Evolutionary conservation across 176 grass and related monocot species (phyloP).

Genomic region (Eleusine coracana): DNA sequence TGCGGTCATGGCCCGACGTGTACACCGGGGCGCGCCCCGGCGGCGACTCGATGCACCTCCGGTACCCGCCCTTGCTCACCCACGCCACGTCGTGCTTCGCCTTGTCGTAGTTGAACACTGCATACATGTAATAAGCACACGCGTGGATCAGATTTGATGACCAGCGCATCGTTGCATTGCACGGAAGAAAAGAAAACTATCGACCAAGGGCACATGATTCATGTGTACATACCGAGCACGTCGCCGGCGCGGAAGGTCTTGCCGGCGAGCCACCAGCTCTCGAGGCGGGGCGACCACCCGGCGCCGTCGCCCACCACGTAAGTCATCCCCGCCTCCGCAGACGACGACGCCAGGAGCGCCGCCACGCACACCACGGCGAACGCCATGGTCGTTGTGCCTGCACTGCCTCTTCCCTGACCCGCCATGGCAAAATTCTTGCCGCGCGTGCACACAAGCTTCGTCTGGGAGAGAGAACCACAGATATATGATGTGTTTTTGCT

Average conservation of each 20-base stretch:
- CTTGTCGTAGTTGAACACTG: constrained; percentile 59
- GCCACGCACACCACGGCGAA: neutral
- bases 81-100: constrained; percentile 36
- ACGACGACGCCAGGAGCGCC: constrained; percentile 2
- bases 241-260: constrained; percentile 55
- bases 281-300: constrained; percentile 35
- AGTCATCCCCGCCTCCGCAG: constrained; percentile 12
- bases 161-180: no score
- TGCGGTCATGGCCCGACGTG: constrained; percentile 15
- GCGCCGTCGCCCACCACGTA: constrained; percentile 41
- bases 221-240: constrained; percentile 20
- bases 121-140: neutral
- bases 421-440: neutral
- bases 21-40: constrained; percentile 11
- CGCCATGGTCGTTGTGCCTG: neutral
- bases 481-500: neutral
- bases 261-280: constrained; percentile 5
- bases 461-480: neutral
- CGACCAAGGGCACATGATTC: no score
- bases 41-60: constrained; percentile 29
- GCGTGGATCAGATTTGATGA: no score
- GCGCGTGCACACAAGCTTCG: neutral
- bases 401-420: constrained; percentile 38
- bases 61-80: constrained; percentile 33
- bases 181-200: no score